phyloP scores from a whole-genome alignment of 2,329 filamentous ascomycete species.

The Sporothrix variecibatus region DNA sequence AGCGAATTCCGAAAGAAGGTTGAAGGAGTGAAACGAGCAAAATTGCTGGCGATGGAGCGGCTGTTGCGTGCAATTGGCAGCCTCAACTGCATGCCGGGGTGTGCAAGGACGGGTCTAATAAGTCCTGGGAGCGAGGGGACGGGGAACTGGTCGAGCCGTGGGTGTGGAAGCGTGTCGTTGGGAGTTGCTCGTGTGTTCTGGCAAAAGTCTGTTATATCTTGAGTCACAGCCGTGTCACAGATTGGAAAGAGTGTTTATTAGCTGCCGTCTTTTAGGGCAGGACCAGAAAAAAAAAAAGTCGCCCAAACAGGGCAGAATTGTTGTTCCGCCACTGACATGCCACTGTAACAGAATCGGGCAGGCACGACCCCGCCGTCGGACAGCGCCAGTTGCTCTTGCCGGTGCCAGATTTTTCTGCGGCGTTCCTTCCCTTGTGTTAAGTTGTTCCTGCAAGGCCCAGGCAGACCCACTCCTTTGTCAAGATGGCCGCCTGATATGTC shows the following conservation, averaged over 20 bases:
- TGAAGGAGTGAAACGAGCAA: constrained; percentile 1
- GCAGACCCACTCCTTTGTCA: background rate
- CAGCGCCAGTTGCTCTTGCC: background rate
- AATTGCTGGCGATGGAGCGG: constrained; percentile 20
- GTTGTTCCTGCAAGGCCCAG: background rate
- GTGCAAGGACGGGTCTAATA: constrained; percentile 3
- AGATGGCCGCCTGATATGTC: constrained; percentile 23
- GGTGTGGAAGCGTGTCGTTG: background rate
- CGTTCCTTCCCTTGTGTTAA: background rate
- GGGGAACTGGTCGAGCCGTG: background rate
- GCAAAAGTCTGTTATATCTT: background rate
- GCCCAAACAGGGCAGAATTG: constrained; percentile 9
- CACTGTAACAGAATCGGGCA: constrained; percentile 17
- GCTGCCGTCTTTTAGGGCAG: constrained; percentile 7
- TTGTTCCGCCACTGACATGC: constrained; percentile 7
- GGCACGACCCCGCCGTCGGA: constrained; percentile 13
- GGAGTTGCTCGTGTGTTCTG: constrained; percentile 7
- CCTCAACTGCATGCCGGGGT: constrained; percentile 28
- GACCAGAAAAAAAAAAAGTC: background rate
- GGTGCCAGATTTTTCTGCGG: constrained; percentile 6
- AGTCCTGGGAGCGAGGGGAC: background rate
- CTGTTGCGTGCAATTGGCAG: constrained; percentile 19
- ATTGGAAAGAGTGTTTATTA: constrained; percentile 4
- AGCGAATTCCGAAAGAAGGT: background rate
- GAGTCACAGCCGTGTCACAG: constrained; percentile 23